Percentiles rank a stretch among this genome's conserved stretches.
These are phyloP conservation scores for Colletotrichum limetticola DNA, from an alignment of 2,329 filamentous ascomycete genomes.

Conservation along the genomic window DNA sequence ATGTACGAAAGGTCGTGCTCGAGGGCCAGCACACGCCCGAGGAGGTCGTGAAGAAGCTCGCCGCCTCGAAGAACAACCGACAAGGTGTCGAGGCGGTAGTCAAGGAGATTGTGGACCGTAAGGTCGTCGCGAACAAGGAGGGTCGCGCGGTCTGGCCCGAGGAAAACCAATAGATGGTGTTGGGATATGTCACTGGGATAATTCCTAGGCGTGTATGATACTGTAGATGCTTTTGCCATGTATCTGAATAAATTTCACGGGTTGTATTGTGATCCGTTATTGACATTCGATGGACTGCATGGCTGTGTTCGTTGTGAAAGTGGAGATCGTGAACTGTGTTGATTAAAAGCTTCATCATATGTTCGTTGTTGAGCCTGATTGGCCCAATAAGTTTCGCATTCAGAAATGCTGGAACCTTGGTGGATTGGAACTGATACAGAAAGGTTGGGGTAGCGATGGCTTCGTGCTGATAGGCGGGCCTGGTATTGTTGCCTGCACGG, in stretches of 20 bases:
- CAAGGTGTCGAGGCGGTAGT: constrained; percentile 78
- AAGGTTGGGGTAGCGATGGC: constrained; percentile 32
- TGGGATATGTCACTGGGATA: constrained; percentile 7
- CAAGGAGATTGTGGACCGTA: constrained; percentile 73
- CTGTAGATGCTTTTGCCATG: constrained; percentile 30
- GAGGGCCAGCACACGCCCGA: constrained; percentile 54
- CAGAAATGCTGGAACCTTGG: not conserved
- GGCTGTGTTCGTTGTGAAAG: not conserved
- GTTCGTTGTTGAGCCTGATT: constrained; percentile 6
- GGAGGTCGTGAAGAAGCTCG: constrained; percentile 72
- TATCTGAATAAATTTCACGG: constrained; percentile 29
- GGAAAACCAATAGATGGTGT: not conserved
- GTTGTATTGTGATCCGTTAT: not conserved
- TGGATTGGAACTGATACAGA: not conserved
- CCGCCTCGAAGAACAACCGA: constrained; percentile 69
- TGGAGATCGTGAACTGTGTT: not conserved
- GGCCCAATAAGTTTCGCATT: not conserved
- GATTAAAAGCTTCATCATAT: constrained; percentile 2
- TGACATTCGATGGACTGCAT: not conserved
- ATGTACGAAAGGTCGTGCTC: constrained; percentile 60
- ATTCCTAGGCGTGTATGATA: constrained; percentile 30
- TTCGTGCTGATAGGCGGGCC: constrained; percentile 10
- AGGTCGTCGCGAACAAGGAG: constrained; percentile 59
- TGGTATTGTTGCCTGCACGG: constrained; percentile 1
- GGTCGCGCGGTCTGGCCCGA: constrained; percentile 55